Percentiles rank a stretch among this genome's conserved stretches.
Evolutionary conservation across 2,329 filamentous ascomycete species (phyloP).

Genomic region (Grosmannia clavigera): DNA sequence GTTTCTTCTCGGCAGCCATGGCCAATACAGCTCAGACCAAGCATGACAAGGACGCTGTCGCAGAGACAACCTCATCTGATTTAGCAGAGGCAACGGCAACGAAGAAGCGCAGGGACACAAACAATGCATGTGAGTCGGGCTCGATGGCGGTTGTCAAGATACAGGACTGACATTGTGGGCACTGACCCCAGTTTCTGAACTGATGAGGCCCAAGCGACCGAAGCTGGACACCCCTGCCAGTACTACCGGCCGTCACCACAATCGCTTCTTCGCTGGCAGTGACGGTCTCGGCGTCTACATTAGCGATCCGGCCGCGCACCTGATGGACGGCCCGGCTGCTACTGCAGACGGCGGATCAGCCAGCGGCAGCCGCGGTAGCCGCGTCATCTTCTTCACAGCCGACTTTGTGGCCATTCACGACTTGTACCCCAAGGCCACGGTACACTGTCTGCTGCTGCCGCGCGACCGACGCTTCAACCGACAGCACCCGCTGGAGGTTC

Average conservation of each 20-base stretch:
- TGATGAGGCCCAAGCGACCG: slow-evolving; percentile 1
- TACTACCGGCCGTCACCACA: not conserved
- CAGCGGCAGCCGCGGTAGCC: slow-evolving; percentile 16
- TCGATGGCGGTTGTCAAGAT: not conserved
- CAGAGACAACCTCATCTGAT: not conserved
- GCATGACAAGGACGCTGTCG: not conserved
- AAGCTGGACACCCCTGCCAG: not conserved
- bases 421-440: slow-evolving; percentile 68
- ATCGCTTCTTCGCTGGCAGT: slow-evolving; percentile 19
- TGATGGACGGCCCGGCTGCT: slow-evolving; percentile 18
- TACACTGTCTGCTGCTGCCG: slow-evolving; percentile 83
- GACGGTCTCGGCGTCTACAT: slow-evolving; percentile 58
- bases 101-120: not conserved
- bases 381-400: slow-evolving; percentile 54
- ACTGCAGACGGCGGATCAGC: not conserved
- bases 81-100: not conserved
- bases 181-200: not conserved
- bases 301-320: slow-evolving; percentile 45
- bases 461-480: slow-evolving; percentile 45
- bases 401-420: slow-evolving; percentile 70
- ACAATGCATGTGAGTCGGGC: not conserved
- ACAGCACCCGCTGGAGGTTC: slow-evolving; percentile 32
- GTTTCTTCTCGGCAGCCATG: not conserved
- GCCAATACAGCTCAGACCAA: not conserved
- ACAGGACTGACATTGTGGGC: not conserved